These are phyloP conservation scores for Jatropha curcas DNA, from an alignment of 345 rosid species.

Conservation along the genomic window DNA sequence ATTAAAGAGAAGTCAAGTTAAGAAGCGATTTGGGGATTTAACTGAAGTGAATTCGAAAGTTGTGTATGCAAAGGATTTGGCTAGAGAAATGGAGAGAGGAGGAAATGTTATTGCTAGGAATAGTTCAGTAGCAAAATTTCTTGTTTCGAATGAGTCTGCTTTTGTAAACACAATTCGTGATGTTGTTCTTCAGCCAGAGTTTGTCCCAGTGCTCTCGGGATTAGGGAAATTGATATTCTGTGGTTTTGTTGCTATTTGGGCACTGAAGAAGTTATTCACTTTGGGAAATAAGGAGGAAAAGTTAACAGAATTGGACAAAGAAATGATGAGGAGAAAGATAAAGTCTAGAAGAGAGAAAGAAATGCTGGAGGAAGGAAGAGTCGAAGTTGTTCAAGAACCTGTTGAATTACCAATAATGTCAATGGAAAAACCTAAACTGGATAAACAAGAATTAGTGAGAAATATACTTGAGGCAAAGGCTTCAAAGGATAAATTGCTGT, in stretches of 20 bases:
- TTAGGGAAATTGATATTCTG: slow-evolving; percentile 52
- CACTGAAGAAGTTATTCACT: slow-evolving; percentile 42
- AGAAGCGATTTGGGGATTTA: slow-evolving; percentile 31
- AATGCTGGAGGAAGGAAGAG: slow-evolving; percentile 40
- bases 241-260: slow-evolving; percentile 56
- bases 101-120: slow-evolving; percentile 56
- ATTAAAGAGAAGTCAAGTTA: slow-evolving; percentile 38
- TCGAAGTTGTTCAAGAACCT: slow-evolving; percentile 55
- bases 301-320: slow-evolving; percentile 66
- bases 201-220: slow-evolving; percentile 41
- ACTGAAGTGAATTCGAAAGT: slow-evolving; percentile 42
- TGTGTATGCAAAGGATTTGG: slow-evolving; percentile 56
- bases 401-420: slow-evolving; percentile 25
- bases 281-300: slow-evolving; percentile 39
- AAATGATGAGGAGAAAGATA: slow-evolving; percentile 86
- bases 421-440: slow-evolving; percentile 60
- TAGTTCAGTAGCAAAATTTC: slow-evolving; percentile 67
- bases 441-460: slow-evolving; percentile 51
- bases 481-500: slow-evolving; percentile 31
- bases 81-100: slow-evolving; percentile 65
- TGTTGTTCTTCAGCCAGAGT: slow-evolving; percentile 34
- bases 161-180: slow-evolving; percentile 38
- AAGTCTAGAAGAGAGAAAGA: slow-evolving; percentile 62
- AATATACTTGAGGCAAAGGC: slow-evolving; percentile 47
- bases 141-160: slow-evolving; percentile 35